Evolutionary conservation across 2,329 filamentous ascomycete species (phyloP).

Genomic region (Hypocrella siamensis): DNA sequence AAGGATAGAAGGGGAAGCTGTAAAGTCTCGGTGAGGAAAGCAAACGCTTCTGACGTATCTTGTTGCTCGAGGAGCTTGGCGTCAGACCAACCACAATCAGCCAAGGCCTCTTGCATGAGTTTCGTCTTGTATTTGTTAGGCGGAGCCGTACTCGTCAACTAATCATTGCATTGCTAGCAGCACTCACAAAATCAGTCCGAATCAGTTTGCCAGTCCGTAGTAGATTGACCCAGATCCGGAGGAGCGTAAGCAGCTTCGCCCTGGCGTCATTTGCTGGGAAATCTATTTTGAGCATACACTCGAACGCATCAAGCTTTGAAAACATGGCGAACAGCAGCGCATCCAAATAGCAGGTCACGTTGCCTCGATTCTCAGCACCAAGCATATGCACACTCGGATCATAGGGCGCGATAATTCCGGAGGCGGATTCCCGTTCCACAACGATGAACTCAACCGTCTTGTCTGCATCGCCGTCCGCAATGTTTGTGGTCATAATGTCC

Average conservation of each 20-base stretch:
- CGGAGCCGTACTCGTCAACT: neutral
- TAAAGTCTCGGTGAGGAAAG: constrained; percentile 81
- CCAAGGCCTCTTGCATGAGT: constrained; percentile 66
- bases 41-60: constrained; percentile 90
- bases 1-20: constrained; percentile 76
- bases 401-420: constrained; percentile 64
- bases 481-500: constrained; percentile 41
- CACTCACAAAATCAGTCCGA: constrained; percentile 60
- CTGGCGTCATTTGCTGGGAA: constrained; percentile 52
- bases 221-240: constrained; percentile 89
- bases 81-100: constrained; percentile 78
- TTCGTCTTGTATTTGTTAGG: constrained; percentile 42
- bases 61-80: constrained; percentile 68
- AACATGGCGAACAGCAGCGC: constrained; percentile 93
- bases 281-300: constrained; percentile 74
- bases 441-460: constrained; percentile 63
- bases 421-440: constrained; percentile 65
- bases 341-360: constrained; percentile 91
- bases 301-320: constrained; percentile 74
- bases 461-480: constrained; percentile 53
- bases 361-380: constrained; percentile 72
- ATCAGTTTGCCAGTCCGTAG: constrained; percentile 74
- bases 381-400: constrained; percentile 56
- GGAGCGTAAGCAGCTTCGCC: constrained; percentile 57
- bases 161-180: neutral